Conservation (phyloP, 1,139 yeast species). For the Sugiyamaella grinbergsii region DNA sequence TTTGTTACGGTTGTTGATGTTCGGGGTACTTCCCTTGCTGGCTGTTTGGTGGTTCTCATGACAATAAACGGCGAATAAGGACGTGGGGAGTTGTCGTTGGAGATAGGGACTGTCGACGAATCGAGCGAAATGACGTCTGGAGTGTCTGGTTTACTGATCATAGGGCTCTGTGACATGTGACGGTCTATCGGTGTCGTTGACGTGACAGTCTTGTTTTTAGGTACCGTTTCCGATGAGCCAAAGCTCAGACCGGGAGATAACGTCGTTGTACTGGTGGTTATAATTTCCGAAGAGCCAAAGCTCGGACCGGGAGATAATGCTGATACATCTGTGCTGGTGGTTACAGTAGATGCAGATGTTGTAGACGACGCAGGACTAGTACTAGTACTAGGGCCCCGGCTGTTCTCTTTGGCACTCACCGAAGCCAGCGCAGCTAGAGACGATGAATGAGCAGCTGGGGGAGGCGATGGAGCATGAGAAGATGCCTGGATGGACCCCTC, state of each 20-base stretch:
- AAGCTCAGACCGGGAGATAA: conserved; percentile 1
- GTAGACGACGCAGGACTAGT: too few species aligned
- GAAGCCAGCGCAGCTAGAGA: conserved; percentile 5
- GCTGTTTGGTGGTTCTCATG: conserved; percentile 21
- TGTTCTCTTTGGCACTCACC: not conserved
- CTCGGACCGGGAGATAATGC: conserved; percentile 2
- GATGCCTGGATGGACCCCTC: not conserved
- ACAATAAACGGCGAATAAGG: conserved; percentile 23
- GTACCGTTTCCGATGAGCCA: too few species aligned
- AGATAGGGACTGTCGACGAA: conserved; percentile 2
- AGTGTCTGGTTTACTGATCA: not conserved
- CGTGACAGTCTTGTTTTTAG: too few species aligned
- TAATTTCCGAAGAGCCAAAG: too few species aligned
- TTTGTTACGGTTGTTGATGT: not conserved
- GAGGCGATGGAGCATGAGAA: not conserved
- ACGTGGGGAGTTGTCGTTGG: not conserved
- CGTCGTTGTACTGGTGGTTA: too few species aligned
- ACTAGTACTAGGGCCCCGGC: not conserved
- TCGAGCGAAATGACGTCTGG: not conserved
- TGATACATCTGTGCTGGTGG: not conserved
- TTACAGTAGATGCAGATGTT: not conserved
- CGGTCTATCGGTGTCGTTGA: too few species aligned
- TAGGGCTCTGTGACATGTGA: too few species aligned
- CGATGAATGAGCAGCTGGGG: conserved; percentile 3
- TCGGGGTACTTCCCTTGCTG: conserved; percentile 9